Evolutionary conservation across 2,329 filamentous ascomycete genomes (phyloP), one percentile per base, ranked within the genome.

Genomic region (Endoconidiophora laricicola): DNA sequence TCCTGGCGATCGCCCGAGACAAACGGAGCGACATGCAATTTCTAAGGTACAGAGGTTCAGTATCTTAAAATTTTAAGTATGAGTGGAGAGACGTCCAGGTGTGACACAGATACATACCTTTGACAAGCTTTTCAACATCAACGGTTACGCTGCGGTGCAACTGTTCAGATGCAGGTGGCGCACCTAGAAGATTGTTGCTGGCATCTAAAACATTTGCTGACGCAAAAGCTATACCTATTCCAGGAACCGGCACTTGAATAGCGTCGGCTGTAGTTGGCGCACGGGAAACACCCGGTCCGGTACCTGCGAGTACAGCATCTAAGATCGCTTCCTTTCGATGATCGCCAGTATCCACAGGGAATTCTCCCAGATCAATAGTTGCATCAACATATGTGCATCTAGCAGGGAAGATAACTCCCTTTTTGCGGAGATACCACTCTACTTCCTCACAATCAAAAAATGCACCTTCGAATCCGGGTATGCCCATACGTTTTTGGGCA

Each of bases 371-470:
- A 44, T 74, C 69, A 20, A 83, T 62, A 45, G 81, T 71, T 6
- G 73, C 72, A 44, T 74, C 72, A 1, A 82, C 68, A 49, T 74
- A 78, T 16, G 82, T 78, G 7, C 73, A 69, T 7, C 69, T 66
- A 0, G 73, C 70, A 7, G 81, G 73, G 47, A 87, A 77, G 43
- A 67, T 60, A 26, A 86, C 73, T 4, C 79, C 79, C 26, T 74
- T 72, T 46, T 74, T 69, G 39, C 71, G 72, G 2, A 93, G 65
- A 59, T 87, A 91, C 10, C 74, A 70, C 61, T 91, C 82, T 0
- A 87, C 79, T 60, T 91, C 86, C 53, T 84, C 73, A 0, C 78
- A 66, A 58, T 91, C 84, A 56, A 83, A 84, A 69, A 85, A 91
- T 46, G 84, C 76, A 3, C 83, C 83, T 53, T 82, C 74, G 54